Conservation (phyloP, 768 basidiomycete genomes). For the Mycena albidolilacea region DNA sequence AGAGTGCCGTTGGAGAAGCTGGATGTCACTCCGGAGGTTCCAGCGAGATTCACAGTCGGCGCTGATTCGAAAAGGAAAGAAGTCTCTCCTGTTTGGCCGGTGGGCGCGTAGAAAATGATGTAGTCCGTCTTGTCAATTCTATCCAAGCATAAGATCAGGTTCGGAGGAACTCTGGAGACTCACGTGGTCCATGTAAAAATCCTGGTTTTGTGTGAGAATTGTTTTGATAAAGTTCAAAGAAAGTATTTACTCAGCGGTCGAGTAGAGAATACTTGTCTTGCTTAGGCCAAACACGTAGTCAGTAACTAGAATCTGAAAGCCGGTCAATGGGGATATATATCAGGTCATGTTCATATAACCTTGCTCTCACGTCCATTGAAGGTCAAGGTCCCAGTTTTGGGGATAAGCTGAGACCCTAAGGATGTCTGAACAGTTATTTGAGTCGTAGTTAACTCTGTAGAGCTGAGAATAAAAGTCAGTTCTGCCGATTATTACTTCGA, state of each 20-base stretch:
- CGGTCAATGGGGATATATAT: neutral
- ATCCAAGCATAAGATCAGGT: conserved; percentile 8
- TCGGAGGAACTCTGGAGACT: conserved; percentile 33
- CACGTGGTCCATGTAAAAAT: conserved; percentile 71
- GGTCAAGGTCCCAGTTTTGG: conserved; percentile 54
- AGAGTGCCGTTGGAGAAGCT: conserved; percentile 54
- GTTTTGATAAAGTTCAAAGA: neutral
- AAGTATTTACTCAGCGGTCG: conserved; percentile 60
- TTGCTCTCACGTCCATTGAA: conserved; percentile 66
- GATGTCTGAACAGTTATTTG: conserved; percentile 62
- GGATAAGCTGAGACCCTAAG: conserved; percentile 54
- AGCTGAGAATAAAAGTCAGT: conserved; percentile 46
- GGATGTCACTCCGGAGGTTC: conserved; percentile 49
- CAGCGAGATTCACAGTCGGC: conserved; percentile 49
- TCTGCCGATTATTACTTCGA: neutral
- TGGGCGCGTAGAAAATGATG: conserved; percentile 59
- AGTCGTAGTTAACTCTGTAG: conserved; percentile 60
- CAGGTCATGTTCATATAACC: neutral
- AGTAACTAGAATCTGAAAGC: conserved; percentile 55
- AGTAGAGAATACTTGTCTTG: conserved; percentile 56
- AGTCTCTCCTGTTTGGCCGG: conserved; percentile 61
- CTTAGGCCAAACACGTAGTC: conserved; percentile 61
- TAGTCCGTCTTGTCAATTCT: conserved; percentile 61
- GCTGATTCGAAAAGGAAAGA: conserved; percentile 52
- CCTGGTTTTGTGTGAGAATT: conserved; percentile 43